A percentile compares a stretch with the other conserved stretches of the same genome.
These are phyloP conservation scores for Gloeostereum incarnatum DNA, from an alignment of 768 basidiomycete species.

Conservation along the genomic window DNA sequence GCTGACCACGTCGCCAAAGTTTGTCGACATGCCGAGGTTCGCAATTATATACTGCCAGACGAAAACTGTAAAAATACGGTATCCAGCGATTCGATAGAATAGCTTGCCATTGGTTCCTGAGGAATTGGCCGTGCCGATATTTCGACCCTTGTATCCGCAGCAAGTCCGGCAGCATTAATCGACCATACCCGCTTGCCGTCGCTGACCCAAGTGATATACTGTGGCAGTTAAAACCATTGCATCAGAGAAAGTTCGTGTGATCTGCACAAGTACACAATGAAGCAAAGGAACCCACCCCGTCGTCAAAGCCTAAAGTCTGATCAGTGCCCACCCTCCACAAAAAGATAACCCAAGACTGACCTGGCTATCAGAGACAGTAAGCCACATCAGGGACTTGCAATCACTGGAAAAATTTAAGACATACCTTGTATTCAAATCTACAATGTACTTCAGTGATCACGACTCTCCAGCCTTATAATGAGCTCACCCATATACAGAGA, in stretches of 20 bases:
- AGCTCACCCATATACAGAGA: conserved; percentile 70
- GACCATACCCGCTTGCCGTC: conserved; percentile 61
- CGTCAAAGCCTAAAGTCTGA: conserved; percentile 29
- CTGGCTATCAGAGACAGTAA: too few relatives aligned
- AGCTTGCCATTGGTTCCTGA: conserved; percentile 72
- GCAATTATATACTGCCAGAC: conserved; percentile 65
- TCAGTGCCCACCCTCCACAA: background rate
- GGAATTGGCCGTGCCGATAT: conserved; percentile 65
- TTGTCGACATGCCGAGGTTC: conserved; percentile 79
- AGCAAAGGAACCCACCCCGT: conserved; percentile 32
- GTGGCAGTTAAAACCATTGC: conserved; percentile 1
- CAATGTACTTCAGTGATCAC: background rate
- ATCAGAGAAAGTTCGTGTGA: background rate
- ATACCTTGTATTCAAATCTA: background rate
- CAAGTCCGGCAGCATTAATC: conserved; percentile 52
- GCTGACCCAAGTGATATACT: conserved; percentile 80
- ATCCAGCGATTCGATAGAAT: background rate
- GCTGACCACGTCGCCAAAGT: conserved; percentile 65
- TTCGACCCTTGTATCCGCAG: conserved; percentile 40
- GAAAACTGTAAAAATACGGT: conserved; percentile 3
- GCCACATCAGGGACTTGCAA: too few relatives aligned
- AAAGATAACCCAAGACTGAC: too few relatives aligned
- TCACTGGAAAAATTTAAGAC: too few relatives aligned
- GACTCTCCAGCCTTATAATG: conserved; percentile 61
- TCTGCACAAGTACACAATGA: too few relatives aligned